Conservation (phyloP, 805 yeast genomes). For the Yamadazyma sp. region DNA sequence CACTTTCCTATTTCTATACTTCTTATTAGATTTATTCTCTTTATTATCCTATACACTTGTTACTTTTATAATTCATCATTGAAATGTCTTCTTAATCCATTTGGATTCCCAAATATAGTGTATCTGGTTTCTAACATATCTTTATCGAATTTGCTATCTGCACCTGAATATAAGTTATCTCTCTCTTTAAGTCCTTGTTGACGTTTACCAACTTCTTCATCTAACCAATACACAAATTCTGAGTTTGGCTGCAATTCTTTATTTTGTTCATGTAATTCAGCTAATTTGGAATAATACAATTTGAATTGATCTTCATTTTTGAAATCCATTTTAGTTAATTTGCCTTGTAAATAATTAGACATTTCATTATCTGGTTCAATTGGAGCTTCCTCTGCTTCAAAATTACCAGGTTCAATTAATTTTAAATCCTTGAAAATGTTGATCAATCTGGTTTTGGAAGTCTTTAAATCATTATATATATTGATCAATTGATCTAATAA, state of each 20-base stretch:
- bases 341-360: conserved; percentile 36
- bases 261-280: conserved; percentile 29
- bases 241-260: conserved; percentile 26
- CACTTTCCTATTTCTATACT: background rate
- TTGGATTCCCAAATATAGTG: conserved; percentile 72
- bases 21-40: too few relatives aligned
- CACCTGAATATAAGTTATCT: conserved; percentile 25
- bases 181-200: conserved; percentile 21
- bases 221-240: conserved; percentile 64
- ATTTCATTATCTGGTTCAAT: conserved; percentile 22
- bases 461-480: conserved; percentile 22
- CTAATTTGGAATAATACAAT: conserved; percentile 34
- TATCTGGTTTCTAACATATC: conserved; percentile 50
- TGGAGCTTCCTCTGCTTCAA: conserved; percentile 9
- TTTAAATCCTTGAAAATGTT: conserved; percentile 47
- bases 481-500: conserved; percentile 25
- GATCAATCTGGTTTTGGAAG: conserved; percentile 37
- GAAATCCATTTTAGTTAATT: conserved; percentile 19
- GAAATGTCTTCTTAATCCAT: conserved; percentile 59
- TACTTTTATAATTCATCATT: conserved; percentile 33
- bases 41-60: too few relatives aligned
- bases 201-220: conserved; percentile 33
- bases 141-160: conserved; percentile 36
- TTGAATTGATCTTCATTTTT: conserved; percentile 37
- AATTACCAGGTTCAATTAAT: conserved; percentile 14